A percentile compares a stretch with the other conserved stretches of the same genome.
These are phyloP conservation scores for Anaeramoeba flamelloides DNA, from an alignment of 78 protist species.

Conservation along the genomic window DNA sequence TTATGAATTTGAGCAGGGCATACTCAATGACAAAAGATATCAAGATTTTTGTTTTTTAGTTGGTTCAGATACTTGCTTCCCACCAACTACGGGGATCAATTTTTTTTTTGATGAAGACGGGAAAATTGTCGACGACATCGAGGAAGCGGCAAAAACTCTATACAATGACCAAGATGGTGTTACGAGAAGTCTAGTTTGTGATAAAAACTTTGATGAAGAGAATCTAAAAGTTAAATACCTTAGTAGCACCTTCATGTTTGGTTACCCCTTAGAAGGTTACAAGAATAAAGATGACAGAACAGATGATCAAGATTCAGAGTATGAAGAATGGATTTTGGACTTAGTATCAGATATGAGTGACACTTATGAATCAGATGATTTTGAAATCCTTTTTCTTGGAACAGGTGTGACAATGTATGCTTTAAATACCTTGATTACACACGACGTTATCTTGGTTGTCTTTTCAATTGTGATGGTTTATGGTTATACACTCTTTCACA, in stretches of 20 bases:
- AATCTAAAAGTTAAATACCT: not conserved
- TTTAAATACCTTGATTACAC: not conserved
- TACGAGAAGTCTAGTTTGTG: not conserved
- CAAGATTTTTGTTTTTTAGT: not conserved
- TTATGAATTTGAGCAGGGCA: not conserved
- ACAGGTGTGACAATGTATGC: not conserved
- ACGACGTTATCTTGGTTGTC: conserved; percentile 12
- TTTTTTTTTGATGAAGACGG: not conserved
- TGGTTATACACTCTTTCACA: conserved; percentile 14
- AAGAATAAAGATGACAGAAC: not conserved
- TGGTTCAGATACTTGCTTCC: not conserved
- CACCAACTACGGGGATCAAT: not conserved
- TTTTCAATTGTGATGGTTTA: conserved; percentile 8
- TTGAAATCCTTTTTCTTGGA: not conserved
- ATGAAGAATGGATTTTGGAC: not conserved
- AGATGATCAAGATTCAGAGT: not conserved
- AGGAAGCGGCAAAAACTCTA: not conserved
- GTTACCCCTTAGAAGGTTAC: not conserved
- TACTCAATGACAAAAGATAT: not conserved
- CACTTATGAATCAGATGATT: not conserved
- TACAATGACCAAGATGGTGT: not conserved
- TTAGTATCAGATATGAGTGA: not conserved
- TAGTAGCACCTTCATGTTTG: not conserved
- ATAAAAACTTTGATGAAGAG: not conserved
- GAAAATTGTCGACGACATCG: not conserved